These are phyloP conservation scores for Capsella rubella DNA, from an alignment of 441 rosid genomes.

Conservation along the genomic window DNA sequence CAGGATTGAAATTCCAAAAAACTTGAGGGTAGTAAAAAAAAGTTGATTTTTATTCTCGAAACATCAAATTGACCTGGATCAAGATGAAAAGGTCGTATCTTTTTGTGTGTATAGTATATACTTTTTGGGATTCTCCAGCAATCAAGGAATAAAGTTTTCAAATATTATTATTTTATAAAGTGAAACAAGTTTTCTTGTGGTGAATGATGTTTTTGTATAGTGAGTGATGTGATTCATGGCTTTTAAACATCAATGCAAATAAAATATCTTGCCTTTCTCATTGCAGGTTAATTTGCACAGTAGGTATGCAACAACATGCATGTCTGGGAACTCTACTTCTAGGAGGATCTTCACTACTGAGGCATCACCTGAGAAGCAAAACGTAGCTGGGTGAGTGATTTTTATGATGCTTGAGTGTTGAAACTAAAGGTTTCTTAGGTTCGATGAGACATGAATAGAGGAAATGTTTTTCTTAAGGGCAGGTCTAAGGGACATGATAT, in stretches of 20 bases:
- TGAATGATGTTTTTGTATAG: background rate
- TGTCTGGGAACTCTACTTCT: slow-evolving; percentile 38
- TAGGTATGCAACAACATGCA: slow-evolving; percentile 39
- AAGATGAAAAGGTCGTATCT: background rate
- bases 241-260: background rate
- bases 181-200: background rate
- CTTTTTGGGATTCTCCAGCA: slow-evolving; percentile 24
- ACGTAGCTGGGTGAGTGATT: slow-evolving; percentile 46
- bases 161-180: background rate
- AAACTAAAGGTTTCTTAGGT: too few species aligned
- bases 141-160: background rate
- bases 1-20: background rate
- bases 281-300: slow-evolving; percentile 53
- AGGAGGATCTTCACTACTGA: slow-evolving; percentile 55
- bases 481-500: slow-evolving; percentile 93
- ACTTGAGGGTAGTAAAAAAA: background rate
- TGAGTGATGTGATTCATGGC: slow-evolving; percentile 6
- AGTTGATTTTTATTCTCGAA: background rate
- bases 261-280: background rate
- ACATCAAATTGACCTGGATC: background rate
- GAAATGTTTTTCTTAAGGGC: slow-evolving; percentile 15
- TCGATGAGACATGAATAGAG: slow-evolving; percentile 11
- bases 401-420: background rate
- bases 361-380: slow-evolving; percentile 62
- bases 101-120: background rate